phyloP scores from a whole-genome alignment of 208 protist species.

The Tritrichomonas musculus region DNA sequence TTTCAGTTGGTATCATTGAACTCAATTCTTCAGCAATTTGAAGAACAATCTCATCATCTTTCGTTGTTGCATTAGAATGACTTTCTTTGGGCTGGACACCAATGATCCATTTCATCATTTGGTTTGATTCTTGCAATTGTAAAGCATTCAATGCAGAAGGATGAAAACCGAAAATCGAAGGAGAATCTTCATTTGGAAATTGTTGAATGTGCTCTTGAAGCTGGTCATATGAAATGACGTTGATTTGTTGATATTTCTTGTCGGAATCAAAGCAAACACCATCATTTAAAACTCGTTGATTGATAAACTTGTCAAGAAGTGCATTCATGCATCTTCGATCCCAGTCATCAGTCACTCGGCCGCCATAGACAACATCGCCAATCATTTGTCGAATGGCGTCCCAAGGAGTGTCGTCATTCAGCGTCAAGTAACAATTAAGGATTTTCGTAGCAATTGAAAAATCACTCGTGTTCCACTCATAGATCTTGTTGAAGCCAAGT shows the following conservation, averaged over 20 bases:
- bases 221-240: not conserved
- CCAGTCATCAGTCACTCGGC: conserved; percentile 89
- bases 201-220: not conserved
- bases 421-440: conserved; percentile 83
- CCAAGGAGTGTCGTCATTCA: conserved; percentile 84
- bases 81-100: conserved; percentile 72
- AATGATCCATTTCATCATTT: conserved; percentile 73
- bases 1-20: conserved; percentile 41
- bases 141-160: conserved; percentile 87
- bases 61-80: conserved; percentile 41
- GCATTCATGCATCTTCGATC: conserved; percentile 78
- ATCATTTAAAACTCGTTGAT: conserved; percentile 64
- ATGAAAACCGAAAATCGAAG: conserved; percentile 90
- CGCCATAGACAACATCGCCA: conserved; percentile 94
- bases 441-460: conserved; percentile 78
- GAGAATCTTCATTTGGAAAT: conserved; percentile 68
- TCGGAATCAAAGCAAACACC: conserved; percentile 64
- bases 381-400: conserved; percentile 89
- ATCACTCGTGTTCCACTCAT: conserved; percentile 95
- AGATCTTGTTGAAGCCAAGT: conserved; percentile 85
- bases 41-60: conserved; percentile 74
- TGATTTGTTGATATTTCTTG: not conserved
- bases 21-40: conserved; percentile 75
- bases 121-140: conserved; percentile 76
- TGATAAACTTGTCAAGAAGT: conserved; percentile 74